A percentile compares a stretch with the other conserved stretches of the same genome.
Conservation (phyloP, 345 rosid genomes). For the Aethionema arabicum region DNA sequence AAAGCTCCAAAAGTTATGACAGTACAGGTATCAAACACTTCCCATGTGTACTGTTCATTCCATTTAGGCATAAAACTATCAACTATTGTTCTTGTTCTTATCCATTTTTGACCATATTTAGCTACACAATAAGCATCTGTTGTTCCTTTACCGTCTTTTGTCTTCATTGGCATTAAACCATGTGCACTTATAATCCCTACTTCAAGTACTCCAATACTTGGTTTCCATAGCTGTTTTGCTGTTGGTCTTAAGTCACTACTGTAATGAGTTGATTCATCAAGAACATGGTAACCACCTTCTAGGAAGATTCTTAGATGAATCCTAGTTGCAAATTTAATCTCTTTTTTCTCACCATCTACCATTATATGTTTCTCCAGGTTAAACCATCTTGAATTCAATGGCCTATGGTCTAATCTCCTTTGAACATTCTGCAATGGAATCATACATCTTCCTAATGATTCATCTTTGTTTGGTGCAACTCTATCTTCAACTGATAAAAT, state of each 20-base stretch:
- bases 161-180: conserved; percentile 82
- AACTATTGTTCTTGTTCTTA: conserved; percentile 85
- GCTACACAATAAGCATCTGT: conserved; percentile 99
- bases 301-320: conserved; percentile 80
- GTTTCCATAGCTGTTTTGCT: conserved; percentile 88
- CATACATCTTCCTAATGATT: conserved; percentile 57
- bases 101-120: conserved; percentile 97
- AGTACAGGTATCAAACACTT: conserved; percentile 91
- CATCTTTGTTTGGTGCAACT: conserved; percentile 71
- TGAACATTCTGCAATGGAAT: conserved; percentile 62
- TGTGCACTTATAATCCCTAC: conserved; percentile 70
- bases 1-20: conserved; percentile 93
- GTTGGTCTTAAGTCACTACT: conserved; percentile 95
- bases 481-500: conserved; percentile 74
- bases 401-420: conserved; percentile 80
- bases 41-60: conserved; percentile 99
- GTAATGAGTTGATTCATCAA: conserved; percentile 95
- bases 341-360: conserved; percentile 76
- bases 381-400: conserved; percentile 71
- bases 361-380: conserved; percentile 78
- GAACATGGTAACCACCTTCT: conserved; percentile 98
- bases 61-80: conserved; percentile 83
- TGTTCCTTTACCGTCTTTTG: conserved; percentile 77
- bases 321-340: conserved; percentile 78
- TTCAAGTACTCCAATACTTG: conserved; percentile 59